A percentile compares a stretch with the other conserved stretches of the same genome.
Evolutionary conservation across 1,284 basidiomycete genomes (phyloP).

Genomic region (Ceratobasidium sp.): DNA sequence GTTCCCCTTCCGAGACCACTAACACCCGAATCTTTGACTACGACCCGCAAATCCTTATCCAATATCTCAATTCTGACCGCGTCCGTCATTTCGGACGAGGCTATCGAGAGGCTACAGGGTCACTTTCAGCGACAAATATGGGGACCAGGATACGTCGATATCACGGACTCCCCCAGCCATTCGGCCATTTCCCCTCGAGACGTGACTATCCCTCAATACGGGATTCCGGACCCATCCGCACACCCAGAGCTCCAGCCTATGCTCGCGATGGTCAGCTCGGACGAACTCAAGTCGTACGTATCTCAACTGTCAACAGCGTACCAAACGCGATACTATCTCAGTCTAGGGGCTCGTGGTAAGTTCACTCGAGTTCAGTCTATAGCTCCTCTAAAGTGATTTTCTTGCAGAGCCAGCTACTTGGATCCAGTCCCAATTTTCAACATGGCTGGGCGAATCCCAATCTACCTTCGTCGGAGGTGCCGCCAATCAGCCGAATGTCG

Average conservation of each 20-base stretch:
- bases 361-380: neutral
- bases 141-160: slow-evolving; percentile 36
- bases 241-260: slow-evolving; percentile 34
- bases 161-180: slow-evolving; percentile 26
- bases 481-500: slow-evolving; percentile 63
- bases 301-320: slow-evolving; percentile 33
- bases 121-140: slow-evolving; percentile 18
- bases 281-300: slow-evolving; percentile 30
- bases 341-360: slow-evolving; percentile 32
- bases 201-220: slow-evolving; percentile 5
- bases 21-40: slow-evolving; percentile 3
- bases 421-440: slow-evolving; percentile 28
- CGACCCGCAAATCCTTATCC: neutral
- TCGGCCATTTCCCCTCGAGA: neutral
- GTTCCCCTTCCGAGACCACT: slow-evolving; percentile 8
- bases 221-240: slow-evolving; percentile 8
- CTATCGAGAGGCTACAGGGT: slow-evolving; percentile 24
- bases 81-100: slow-evolving; percentile 20
- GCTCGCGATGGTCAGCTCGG: slow-evolving; percentile 25
- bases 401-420: slow-evolving; percentile 1
- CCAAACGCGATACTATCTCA: slow-evolving; percentile 36
- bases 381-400: neutral
- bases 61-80: slow-evolving; percentile 1
- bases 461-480: slow-evolving; percentile 8
- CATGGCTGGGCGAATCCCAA: slow-evolving; percentile 10